Evolutionary conservation across 768 basidiomycete species (phyloP), one percentile per base, ranked within the genome.

Genomic region (Xerocomellus intermedius): DNA sequence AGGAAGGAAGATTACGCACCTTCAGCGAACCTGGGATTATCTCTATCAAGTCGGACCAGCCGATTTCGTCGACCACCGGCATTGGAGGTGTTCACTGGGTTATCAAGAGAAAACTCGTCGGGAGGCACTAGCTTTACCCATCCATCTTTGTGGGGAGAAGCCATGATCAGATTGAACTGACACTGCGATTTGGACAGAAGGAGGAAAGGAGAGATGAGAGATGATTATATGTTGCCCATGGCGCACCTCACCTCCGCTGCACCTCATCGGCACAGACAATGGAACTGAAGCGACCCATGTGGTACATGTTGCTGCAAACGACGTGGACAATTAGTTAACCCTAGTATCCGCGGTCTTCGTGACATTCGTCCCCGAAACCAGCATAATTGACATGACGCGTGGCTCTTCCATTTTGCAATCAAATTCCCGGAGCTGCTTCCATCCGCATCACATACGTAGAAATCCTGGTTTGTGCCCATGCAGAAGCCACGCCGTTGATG

Each of bases 21-120:
- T 56, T 73, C 69, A n/a, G 64, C 49, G 57, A 74, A 82, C 12
- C 66, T 59, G 17, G 73, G 51, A 50, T 74, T 68, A 4, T 69
- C 65, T 12, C 56, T 69, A 17, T 70, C 62, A n/a, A 85, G 63
- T 39, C 66, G 64, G 32, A 74, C 68, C 51, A 85, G 63, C 56
- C 81, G 74, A 57, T 70, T 78, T 58, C 72, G 73, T 62, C 72
- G 73, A 42, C 74, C 72, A 54, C 10, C 10, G 9, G 30, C 7
- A 10, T 69, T 68, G 33, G 54, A 33, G 28, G 61, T 56, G 50
- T 79, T 73, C 61, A 73, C 74, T 14, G 76, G 76, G 59, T 80
- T 76, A 50, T 75, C 72, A 52, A 79, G 57, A 32, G 64, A 73
- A 49, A 70, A 72, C 38, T 71, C 70, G 47, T 74, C 73, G 13